A percentile compares a stretch with the other conserved stretches of the same genome.
Conservation (phyloP, 2,329 filamentous ascomycete genomes). For the Penicillium sp. region DNA sequence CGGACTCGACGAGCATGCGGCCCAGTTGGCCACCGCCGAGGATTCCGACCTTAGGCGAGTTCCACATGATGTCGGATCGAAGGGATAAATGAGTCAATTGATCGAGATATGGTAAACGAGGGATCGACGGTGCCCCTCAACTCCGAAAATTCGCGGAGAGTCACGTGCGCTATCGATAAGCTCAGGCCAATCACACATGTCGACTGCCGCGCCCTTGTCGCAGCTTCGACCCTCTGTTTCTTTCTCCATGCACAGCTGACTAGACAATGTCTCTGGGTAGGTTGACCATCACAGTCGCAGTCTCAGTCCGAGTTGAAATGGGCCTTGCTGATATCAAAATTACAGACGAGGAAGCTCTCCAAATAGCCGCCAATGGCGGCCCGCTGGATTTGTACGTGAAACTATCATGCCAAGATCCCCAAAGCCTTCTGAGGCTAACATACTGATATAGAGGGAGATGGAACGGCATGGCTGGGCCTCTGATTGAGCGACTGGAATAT, state of each 20-base stretch:
- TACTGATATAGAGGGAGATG: constrained; percentile 59
- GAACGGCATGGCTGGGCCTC: constrained; percentile 62
- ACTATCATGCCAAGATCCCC: neutral
- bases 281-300: constrained; percentile 7
- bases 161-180: constrained; percentile 25
- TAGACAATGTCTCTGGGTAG: constrained; percentile 33
- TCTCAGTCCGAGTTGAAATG: neutral
- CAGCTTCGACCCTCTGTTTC: constrained; percentile 14
- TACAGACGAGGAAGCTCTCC: constrained; percentile 52
- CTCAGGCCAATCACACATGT: constrained; percentile 16
- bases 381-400: constrained; percentile 55
- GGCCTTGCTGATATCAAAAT: constrained; percentile 4
- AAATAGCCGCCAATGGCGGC: constrained; percentile 56
- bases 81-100: constrained; percentile 6
- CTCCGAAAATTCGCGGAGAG: constrained; percentile 23
- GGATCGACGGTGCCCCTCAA: constrained; percentile 19
- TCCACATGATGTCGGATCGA: constrained; percentile 32
- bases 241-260: constrained; percentile 12
- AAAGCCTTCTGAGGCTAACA: constrained; percentile 30
- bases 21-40: constrained; percentile 73
- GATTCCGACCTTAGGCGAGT: constrained; percentile 48
- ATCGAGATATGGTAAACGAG: neutral
- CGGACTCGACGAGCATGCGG: constrained; percentile 91
- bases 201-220: constrained; percentile 7
- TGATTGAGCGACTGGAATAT: constrained; percentile 67